Evolutionary conservation across 139 green algal genomes (phyloP).

Genomic region (Chlamydomonas sphaeroides): DNA sequence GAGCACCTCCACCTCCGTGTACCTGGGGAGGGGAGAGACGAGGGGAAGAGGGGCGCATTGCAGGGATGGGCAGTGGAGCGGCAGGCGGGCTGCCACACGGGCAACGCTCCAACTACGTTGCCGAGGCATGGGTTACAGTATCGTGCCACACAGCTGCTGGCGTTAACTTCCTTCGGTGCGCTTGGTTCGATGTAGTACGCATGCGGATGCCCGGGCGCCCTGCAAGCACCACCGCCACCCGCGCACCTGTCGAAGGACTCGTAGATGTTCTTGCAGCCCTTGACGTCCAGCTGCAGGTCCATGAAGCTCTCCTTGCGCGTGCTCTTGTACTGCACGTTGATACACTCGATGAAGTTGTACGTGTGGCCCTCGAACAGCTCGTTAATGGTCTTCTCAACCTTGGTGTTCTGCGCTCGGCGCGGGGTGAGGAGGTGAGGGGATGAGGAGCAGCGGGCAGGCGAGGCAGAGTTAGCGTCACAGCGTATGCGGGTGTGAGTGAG

Average conservation of each 20-base stretch:
- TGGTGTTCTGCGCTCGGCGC: slow-evolving; percentile 72
- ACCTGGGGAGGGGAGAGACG: slow-evolving; percentile 74
- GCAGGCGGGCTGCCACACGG: too few relatives aligned
- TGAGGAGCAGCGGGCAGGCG: too few relatives aligned
- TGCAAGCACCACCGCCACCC: background rate
- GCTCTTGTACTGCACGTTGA: slow-evolving; percentile 94
- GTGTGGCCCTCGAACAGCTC: slow-evolving; percentile 95
- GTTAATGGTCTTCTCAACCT: slow-evolving; percentile 89
- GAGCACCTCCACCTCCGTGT: slow-evolving; percentile 81
- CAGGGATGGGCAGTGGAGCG: too few relatives aligned
- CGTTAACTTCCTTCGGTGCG: too few relatives aligned
- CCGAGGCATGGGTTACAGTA: too few relatives aligned
- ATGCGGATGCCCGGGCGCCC: too few relatives aligned
- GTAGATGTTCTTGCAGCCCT: slow-evolving; percentile 88
- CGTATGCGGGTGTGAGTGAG: too few relatives aligned
- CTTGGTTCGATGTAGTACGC: too few relatives aligned
- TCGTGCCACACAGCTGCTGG: too few relatives aligned
- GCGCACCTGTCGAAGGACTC: slow-evolving; percentile 77
- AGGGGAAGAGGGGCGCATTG: background rate
- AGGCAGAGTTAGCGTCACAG: too few relatives aligned
- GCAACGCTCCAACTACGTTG: too few relatives aligned
- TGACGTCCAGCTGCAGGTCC: slow-evolving; percentile 95
- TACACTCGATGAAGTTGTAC: slow-evolving; percentile 92
- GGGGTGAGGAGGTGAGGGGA: too few relatives aligned
- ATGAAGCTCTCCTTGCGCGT: slow-evolving; percentile 88